Evolutionary conservation across 192 early-diverging fungal species (phyloP).

Genomic region (Gorgonomyces haynaldii): DNA sequence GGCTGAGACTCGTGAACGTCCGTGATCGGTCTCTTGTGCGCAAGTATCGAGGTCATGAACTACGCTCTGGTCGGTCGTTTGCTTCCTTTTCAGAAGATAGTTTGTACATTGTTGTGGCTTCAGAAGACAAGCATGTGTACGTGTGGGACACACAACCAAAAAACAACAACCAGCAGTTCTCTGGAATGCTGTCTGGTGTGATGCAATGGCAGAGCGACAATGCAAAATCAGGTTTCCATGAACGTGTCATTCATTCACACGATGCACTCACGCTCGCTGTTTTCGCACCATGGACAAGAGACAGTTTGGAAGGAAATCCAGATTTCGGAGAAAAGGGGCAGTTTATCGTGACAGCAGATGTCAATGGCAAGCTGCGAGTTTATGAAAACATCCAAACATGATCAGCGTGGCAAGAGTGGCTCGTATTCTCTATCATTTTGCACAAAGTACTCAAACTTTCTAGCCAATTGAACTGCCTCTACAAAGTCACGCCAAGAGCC

Average conservation of each 20-base stretch:
- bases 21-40: conserved; percentile 61
- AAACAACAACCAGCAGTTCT: conserved; percentile 1
- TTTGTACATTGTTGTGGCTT: conserved; percentile 67
- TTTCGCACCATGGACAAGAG: conserved; percentile 16
- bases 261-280: conserved; percentile 14
- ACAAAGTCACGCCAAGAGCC: no score
- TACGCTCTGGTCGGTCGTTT: conserved; percentile 55
- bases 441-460: no score
- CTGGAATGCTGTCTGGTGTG: conserved; percentile 7
- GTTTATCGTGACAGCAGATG: no score
- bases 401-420: no score
- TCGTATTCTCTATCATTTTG: no score
- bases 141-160: conserved; percentile 45
- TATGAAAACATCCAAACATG: no score
- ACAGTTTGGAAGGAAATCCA: no score
- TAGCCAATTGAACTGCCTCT: no score
- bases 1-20: conserved; percentile 66
- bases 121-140: conserved; percentile 66
- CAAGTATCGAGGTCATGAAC: conserved; percentile 73
- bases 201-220: conserved; percentile 20
- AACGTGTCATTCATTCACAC: conserved; percentile 6
- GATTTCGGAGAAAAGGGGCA: no score
- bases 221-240: conserved; percentile 7
- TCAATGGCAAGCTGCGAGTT: no score
- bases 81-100: conserved; percentile 71